Base-by-base conservation (phyloP, 305 asterid genomes). In the Fraxinus paxiana region DNA sequence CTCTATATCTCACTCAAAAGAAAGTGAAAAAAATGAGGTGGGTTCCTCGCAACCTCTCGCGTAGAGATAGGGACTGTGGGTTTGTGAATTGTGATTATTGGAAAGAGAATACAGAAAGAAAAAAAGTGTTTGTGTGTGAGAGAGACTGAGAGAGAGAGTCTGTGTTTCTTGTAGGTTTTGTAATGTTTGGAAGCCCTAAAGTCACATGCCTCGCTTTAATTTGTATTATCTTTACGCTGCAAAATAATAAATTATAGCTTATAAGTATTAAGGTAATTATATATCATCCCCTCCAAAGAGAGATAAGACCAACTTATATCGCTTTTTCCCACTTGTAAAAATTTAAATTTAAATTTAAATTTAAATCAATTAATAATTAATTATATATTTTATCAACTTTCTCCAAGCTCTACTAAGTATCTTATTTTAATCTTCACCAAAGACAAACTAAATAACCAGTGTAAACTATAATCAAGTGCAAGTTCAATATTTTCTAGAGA, bases 11-110 rank as follows among this genome's bases (percentile, higher is more conserved):
- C 61, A n/a, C 61, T 51, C 61, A 51, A 51, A 46, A 51, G 22
- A 51, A 51, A 51, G 61, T 51, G 61, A 51, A 51, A n/a, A n/a
- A 77, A 37, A 48, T 75, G 90, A 80, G 82, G 88, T 84, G 89
- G 86, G 88, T 69, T 77, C 77, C 83, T 34, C 51, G 79, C 85
- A 24, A 82, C 87, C 89, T 78, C 87, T 81, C 86, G 48, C 74
- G 82, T 65, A 51, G 7, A 54, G 86, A 83, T 24, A 31, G 17
- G 28, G 74, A 22, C 5, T 6, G 12, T n/a, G 74, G 41, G 74
- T 30, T 82, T 78, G 84, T 88, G 85, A 84, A 48, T 46, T 81
- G 82, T 75, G 89, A 88, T 88, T 86, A 88, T 88, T 88, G 89
- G 91, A 88, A 89, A 88, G 89, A 88, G 91, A 88, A 84, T 61